Evolutionary conservation across 345 rosid species (phyloP).

Genomic region (Carallia brachiata): DNA sequence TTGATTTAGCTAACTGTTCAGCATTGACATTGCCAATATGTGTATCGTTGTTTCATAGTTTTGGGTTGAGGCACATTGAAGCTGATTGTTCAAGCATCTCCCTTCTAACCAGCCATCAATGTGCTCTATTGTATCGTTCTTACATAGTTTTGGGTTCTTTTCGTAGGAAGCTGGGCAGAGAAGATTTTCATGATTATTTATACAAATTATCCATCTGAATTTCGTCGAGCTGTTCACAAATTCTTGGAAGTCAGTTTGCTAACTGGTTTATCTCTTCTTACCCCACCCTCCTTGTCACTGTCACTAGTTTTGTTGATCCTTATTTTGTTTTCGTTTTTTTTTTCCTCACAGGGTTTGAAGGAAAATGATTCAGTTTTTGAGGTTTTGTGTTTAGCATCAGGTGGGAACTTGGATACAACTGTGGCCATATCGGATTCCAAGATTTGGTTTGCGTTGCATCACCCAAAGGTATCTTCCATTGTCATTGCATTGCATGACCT

Average conservation of each 20-base stretch:
- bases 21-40: background rate
- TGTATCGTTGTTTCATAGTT: too few species aligned
- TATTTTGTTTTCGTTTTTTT: conserved; percentile 1
- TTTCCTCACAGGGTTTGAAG: conserved; percentile 45
- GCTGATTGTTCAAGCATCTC: background rate
- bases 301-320: background rate
- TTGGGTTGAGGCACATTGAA: too few species aligned
- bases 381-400: conserved; percentile 56
- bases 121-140: background rate
- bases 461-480: conserved; percentile 64
- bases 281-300: background rate
- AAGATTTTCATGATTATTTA: conserved; percentile 51
- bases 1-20: background rate
- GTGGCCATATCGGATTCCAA: conserved; percentile 56
- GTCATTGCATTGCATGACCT: conserved; percentile 6
- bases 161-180: conserved; percentile 74
- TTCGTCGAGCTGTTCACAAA: conserved; percentile 47
- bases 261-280: conserved; percentile 7
- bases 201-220: conserved; percentile 70
- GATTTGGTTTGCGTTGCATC: conserved; percentile 79
- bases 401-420: conserved; percentile 51
- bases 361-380: conserved; percentile 51
- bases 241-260: conserved; percentile 59
- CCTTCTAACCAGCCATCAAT: background rate
- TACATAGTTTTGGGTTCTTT: conserved; percentile 12